Evolutionary conservation across 2,329 filamentous ascomycete species (phyloP).

Genomic region (Tolypocladium amazonense): DNA sequence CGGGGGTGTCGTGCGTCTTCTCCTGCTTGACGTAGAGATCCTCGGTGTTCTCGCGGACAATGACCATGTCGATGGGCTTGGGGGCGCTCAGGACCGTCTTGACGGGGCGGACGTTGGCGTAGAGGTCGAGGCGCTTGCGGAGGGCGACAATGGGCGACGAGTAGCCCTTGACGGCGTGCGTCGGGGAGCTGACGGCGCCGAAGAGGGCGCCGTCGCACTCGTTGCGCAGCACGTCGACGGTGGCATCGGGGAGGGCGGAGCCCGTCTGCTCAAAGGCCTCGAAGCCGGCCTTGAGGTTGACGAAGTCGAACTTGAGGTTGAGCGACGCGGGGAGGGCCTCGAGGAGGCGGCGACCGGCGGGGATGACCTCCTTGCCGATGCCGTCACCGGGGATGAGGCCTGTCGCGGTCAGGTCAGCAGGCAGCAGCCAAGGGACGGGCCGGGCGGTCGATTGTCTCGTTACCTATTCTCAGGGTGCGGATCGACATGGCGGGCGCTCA

Average conservation of each 20-base stretch:
- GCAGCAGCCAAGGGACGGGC: neutral
- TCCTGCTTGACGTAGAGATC: slow-evolving; percentile 98
- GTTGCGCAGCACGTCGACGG: slow-evolving; percentile 75
- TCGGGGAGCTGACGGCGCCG: slow-evolving; percentile 88
- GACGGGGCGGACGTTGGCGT: slow-evolving; percentile 94
- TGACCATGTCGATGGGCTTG: slow-evolving; percentile 85
- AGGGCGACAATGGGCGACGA: slow-evolving; percentile 94
- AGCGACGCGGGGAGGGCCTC: slow-evolving; percentile 89
- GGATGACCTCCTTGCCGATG: slow-evolving; percentile 97
- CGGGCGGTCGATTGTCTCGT: neutral
- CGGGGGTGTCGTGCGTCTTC: slow-evolving; percentile 62
- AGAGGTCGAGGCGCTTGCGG: slow-evolving; percentile 88
- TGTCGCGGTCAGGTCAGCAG: slow-evolving; percentile 21
- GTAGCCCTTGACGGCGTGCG: slow-evolving; percentile 85
- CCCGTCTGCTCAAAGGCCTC: slow-evolving; percentile 88
- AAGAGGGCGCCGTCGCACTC: slow-evolving; percentile 96
- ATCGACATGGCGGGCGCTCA: slow-evolving; percentile 23
- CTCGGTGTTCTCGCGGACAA: slow-evolving; percentile 97
- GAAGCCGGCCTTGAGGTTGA: slow-evolving; percentile 86
- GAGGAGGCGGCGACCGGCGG: slow-evolving; percentile 80
- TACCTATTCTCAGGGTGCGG: slow-evolving; percentile 32
- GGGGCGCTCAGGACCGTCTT: slow-evolving; percentile 62
- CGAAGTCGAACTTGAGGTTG: slow-evolving; percentile 86
- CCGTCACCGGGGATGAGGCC: slow-evolving; percentile 96
- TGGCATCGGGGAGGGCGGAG: slow-evolving; percentile 78